These are phyloP conservation scores for Gracilaria gracilis DNA, from an alignment of 23 red algal species.

Conservation along the genomic window DNA sequence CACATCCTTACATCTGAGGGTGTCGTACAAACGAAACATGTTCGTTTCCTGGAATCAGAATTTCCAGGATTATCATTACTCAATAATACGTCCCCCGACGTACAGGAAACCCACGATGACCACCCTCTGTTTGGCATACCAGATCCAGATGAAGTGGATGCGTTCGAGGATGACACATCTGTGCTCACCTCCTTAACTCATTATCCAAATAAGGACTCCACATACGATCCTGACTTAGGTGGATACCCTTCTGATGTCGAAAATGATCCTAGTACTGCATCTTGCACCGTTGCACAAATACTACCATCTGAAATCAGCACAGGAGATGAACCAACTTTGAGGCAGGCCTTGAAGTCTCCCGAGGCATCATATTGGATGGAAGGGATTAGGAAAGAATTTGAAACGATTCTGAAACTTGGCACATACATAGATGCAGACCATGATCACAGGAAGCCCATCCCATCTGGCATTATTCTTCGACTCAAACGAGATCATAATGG, in stretches of 20 bases:
- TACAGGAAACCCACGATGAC: too few relatives aligned
- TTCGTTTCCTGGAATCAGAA: slow-evolving; percentile 14
- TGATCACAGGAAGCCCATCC: neutral
- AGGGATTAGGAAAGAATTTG: slow-evolving; percentile 27
- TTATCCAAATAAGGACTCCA: neutral
- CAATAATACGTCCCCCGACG: too few relatives aligned
- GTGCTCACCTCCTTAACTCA: neutral
- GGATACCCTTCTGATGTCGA: neutral
- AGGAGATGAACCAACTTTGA: slow-evolving; percentile 27
- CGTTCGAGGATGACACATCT: too few relatives aligned
- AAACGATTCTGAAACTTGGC: neutral
- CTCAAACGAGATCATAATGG: slow-evolving; percentile 43
- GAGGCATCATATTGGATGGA: slow-evolving; percentile 28
- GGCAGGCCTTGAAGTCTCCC: neutral
- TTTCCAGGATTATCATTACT: slow-evolving; percentile 29
- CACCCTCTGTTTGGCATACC: too few relatives aligned
- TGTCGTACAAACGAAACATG: slow-evolving; percentile 40
- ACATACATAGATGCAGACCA: slow-evolving; percentile 8
- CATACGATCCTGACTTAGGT: neutral
- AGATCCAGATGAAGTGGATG: too few relatives aligned
- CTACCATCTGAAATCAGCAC: slow-evolving; percentile 25
- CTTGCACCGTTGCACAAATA: neutral
- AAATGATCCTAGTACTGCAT: neutral
- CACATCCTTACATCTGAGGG: slow-evolving; percentile 20
- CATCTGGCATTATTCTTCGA: slow-evolving; percentile 37